Evolutionary conservation across 495 filamentous ascomycete species (phyloP), one percentile per base, ranked within the genome.

Genomic region (Beverwykella pulmonaria): DNA sequence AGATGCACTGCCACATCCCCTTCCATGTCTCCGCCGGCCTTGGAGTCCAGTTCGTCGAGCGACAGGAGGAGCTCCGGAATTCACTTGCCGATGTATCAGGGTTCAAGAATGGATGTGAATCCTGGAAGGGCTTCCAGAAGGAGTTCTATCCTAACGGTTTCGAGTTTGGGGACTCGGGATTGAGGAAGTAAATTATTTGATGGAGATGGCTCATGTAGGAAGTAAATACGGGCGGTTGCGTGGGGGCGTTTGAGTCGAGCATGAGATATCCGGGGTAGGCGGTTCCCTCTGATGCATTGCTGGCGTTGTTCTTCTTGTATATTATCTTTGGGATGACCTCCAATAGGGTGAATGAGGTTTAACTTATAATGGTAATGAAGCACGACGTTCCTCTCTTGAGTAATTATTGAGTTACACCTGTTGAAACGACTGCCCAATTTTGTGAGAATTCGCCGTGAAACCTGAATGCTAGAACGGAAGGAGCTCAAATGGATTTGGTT

Each of bases 1-100:
- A 74, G 20, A 69, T 74, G 63, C 73, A 78, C 52, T 76, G 72
- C 66, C 75, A 77, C 56, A 75, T 77, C 32, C 73, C 75, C 1
- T 78, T 75, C 68, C 75, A 78, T 61, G 47, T 75, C 27, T 65
- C 70, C 48, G 65, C 70, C n/a, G 76, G 75, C 29, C 59, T 78
- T 17, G 71, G 68, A 3, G 19, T 74, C 23, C 69, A 78, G 66
- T 78, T 78, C 55, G 32, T 78, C 8, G 74, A 78, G 53, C 61
- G 73, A 2, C 23, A 34, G 14, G 50, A 52, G 12, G 73, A 75
- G 14, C 69, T 75, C 25, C 5, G 62, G 17, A 12, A 9, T 1
- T 61, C 67, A n/a, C n/a, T 22, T 19, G 69, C 67, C 22, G 53
- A 61, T 39, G 25, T 70, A 9, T 26, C 23, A 26, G 55, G 32